phyloP scores from a whole-genome alignment of 192 early-diverging fungal species.

The Geranomyces variabilis region DNA sequence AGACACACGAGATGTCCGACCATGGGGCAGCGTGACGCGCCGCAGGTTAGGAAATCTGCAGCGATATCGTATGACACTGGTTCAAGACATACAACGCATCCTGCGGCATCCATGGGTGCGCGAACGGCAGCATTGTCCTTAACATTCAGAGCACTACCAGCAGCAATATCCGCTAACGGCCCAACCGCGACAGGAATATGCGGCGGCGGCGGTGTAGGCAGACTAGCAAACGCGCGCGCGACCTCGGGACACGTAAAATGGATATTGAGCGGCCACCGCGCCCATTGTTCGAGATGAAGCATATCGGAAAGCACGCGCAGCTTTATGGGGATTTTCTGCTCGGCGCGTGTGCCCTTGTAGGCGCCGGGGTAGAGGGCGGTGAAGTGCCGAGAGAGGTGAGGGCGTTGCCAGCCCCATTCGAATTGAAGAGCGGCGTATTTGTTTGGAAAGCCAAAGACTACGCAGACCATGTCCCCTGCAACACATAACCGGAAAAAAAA shows the following conservation, averaged over 20 bases:
- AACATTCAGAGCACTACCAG: background rate
- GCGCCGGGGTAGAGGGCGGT: constrained; percentile 18
- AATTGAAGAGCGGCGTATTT: constrained; percentile 34
- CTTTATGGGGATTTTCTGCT: constrained; percentile 34
- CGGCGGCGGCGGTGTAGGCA: constrained; percentile 18
- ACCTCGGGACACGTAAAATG: constrained; percentile 14
- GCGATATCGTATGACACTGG: background rate
- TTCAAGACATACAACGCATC: constrained; percentile 19
- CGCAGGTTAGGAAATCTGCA: constrained; percentile 24
- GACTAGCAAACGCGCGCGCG: constrained; percentile 14
- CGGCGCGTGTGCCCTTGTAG: constrained; percentile 26
- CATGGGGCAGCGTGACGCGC: constrained; percentile 28
- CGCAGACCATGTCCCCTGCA: constrained; percentile 49
- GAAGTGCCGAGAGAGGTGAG: constrained; percentile 52
- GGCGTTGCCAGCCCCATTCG: constrained; percentile 60
- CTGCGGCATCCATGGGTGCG: background rate
- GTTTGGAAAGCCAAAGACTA: constrained; percentile 55
- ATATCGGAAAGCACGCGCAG: constrained; percentile 44
- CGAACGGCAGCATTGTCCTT: background rate
- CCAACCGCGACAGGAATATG: constrained; percentile 19
- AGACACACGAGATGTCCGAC: constrained; percentile 43
- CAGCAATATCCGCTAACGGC: constrained; percentile 8
- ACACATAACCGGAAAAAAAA: too few relatives aligned
- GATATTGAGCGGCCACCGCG: constrained; percentile 28
- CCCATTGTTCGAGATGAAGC: constrained; percentile 39